A percentile compares a stretch with the other conserved stretches of the same genome.
Evolutionary conservation across 2,329 filamentous ascomycete genomes (phyloP).

Genomic region (Balansia obtecta): DNA sequence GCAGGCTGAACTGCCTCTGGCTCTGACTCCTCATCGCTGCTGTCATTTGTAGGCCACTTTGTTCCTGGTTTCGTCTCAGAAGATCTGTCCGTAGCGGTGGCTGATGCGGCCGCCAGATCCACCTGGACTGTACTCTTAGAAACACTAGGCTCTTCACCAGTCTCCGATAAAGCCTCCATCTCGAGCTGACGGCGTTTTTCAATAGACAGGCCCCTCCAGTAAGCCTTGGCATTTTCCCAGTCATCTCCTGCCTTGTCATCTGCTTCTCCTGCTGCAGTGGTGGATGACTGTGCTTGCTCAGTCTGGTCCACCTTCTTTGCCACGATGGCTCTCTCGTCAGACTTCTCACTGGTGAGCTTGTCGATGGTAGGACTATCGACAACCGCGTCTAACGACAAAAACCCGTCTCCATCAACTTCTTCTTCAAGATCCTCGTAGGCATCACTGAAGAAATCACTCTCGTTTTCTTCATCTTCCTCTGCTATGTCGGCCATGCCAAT

Average conservation of each 20-base stretch:
- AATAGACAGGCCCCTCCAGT: slow-evolving; percentile 54
- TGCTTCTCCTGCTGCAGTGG: background rate
- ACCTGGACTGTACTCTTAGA: slow-evolving; percentile 11
- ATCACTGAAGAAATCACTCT: slow-evolving; percentile 59
- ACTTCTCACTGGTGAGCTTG: slow-evolving; percentile 13
- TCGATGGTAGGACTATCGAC: slow-evolving; percentile 42
- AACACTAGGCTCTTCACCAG: slow-evolving; percentile 30
- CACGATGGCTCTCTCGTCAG: slow-evolving; percentile 3
- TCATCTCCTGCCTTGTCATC: slow-evolving; percentile 25
- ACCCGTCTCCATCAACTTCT: slow-evolving; percentile 52
- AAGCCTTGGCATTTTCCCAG: slow-evolving; percentile 57
- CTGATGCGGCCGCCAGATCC: slow-evolving; percentile 15
- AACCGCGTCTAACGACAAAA: slow-evolving; percentile 61
- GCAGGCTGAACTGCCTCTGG: background rate
- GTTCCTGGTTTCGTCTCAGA: slow-evolving; percentile 29
- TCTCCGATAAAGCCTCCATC: slow-evolving; percentile 41
- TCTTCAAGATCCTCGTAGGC: slow-evolving; percentile 63
- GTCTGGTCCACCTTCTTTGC: background rate
- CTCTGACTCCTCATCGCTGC: background rate
- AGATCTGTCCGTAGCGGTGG: slow-evolving; percentile 12
- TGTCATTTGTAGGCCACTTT: slow-evolving; percentile 14
- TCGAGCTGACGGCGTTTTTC: slow-evolving; percentile 52
- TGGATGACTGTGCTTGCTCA: background rate
- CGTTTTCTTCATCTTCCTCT: slow-evolving; percentile 31
- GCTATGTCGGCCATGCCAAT: slow-evolving; percentile 22